Evolutionary conservation across 2,329 filamentous ascomycete genomes (phyloP).

Genomic region (Talaromyces sp.): DNA sequence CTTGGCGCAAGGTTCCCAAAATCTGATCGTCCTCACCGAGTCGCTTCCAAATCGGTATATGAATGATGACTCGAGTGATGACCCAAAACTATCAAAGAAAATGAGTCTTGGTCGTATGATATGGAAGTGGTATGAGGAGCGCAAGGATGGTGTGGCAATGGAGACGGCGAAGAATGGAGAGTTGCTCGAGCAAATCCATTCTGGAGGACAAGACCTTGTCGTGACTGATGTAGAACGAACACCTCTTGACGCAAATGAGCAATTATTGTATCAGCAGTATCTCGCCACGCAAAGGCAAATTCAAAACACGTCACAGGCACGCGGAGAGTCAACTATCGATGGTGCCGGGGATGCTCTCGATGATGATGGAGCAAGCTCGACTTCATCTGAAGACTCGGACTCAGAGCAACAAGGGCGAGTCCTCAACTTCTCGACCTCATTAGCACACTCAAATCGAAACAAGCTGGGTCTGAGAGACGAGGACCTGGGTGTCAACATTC

Average conservation of each 20-base stretch:
- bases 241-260: conserved; percentile 69
- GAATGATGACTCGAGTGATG: conserved; percentile 11
- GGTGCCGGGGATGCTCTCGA: conserved; percentile 69
- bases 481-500: conserved; percentile 84
- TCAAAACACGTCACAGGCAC: conserved; percentile 71
- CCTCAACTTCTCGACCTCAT: conserved; percentile 78
- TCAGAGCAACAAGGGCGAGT: conserved; percentile 87
- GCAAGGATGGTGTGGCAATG: conserved; percentile 58
- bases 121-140: conserved; percentile 74
- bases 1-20: conserved; percentile 71
- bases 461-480: conserved; percentile 84
- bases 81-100: conserved; percentile 29
- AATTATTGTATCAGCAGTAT: conserved; percentile 84
- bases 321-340: conserved; percentile 64
- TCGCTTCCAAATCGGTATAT: conserved; percentile 38
- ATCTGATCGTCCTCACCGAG: conserved; percentile 84
- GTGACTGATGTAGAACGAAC: conserved; percentile 59
- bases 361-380: conserved; percentile 77
- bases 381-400: conserved; percentile 84
- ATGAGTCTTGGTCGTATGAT: conserved; percentile 67
- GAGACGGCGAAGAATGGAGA: conserved; percentile 55
- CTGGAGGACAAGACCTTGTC: conserved; percentile 58
- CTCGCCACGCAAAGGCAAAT: conserved; percentile 82
- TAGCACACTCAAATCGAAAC: conserved; percentile 78
- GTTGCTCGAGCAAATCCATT: conserved; percentile 62